Evolutionary conservation across 441 rosid species (phyloP).

Genomic region (Gossypium lobatum): DNA sequence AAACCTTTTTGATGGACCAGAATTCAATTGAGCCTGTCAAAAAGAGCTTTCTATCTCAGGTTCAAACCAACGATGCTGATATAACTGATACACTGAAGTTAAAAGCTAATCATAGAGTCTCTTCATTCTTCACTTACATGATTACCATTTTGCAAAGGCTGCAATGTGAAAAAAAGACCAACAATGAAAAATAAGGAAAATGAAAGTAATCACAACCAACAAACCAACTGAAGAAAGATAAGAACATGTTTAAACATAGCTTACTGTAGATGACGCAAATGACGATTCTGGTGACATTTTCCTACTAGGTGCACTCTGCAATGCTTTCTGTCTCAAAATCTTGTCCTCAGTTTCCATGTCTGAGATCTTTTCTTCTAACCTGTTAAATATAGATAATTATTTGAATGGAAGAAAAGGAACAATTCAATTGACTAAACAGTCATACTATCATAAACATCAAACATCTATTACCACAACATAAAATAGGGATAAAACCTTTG

Average conservation of each 20-base stretch:
- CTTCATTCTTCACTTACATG: constrained; percentile 40
- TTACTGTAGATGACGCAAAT: constrained; percentile 43
- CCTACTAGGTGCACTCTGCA: constrained; percentile 39
- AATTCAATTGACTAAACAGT: constrained; percentile 8
- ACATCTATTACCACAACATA: constrained; percentile 1
- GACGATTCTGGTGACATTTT: constrained; percentile 45
- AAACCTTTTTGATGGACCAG: constrained; percentile 37
- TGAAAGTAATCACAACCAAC: constrained; percentile 13
- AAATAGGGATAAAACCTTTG: constrained; percentile 50
- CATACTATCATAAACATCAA: constrained; percentile 7
- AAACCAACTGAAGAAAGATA: not conserved
- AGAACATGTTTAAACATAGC: constrained; percentile 6
- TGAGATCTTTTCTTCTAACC: constrained; percentile 82
- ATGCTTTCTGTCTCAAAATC: constrained; percentile 55
- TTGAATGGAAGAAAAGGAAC: constrained; percentile 9
- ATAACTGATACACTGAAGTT: constrained; percentile 11
- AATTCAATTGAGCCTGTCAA: constrained; percentile 42
- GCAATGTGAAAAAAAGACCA: constrained; percentile 25
- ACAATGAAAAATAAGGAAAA: constrained; percentile 20
- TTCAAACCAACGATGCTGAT: constrained; percentile 13
- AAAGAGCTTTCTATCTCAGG: constrained; percentile 20
- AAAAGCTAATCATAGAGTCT: constrained; percentile 9
- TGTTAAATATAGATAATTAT: constrained; percentile 26
- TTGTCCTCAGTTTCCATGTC: constrained; percentile 77
- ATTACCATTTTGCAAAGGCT: constrained; percentile 78